Conservation (phyloP, 805 yeast species). For the Lachancea quebecensis region DNA sequence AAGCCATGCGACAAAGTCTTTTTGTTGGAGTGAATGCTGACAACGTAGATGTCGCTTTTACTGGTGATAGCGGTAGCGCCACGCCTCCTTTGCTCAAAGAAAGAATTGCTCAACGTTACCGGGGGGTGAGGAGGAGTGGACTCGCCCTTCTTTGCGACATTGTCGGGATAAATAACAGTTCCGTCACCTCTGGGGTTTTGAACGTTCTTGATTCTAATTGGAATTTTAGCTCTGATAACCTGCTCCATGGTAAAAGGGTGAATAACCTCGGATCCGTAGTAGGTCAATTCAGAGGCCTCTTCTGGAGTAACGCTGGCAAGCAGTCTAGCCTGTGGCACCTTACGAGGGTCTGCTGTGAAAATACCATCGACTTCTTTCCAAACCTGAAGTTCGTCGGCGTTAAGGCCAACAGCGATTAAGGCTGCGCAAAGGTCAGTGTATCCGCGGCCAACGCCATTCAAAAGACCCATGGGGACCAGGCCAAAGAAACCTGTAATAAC, state of each 20-base stretch:
- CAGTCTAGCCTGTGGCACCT: slow-evolving; percentile 82
- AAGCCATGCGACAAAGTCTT: slow-evolving; percentile 92
- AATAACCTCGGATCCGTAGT: slow-evolving; percentile 95
- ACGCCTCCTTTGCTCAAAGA: slow-evolving; percentile 43
- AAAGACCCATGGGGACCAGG: slow-evolving; percentile 87
- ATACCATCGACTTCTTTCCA: slow-evolving; percentile 99
- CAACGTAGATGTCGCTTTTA: slow-evolving; percentile 83
- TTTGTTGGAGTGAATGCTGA: slow-evolving; percentile 90
- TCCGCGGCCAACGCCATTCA: slow-evolving; percentile 93
- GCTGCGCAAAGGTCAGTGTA: slow-evolving; percentile 98
- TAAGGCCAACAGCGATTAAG: slow-evolving; percentile 83
- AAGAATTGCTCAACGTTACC: slow-evolving; percentile 45
- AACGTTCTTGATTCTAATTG: slow-evolving; percentile 93
- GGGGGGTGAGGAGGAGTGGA: slow-evolving; percentile 95
- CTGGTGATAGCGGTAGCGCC: slow-evolving; percentile 96
- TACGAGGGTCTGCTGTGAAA: slow-evolving; percentile 96
- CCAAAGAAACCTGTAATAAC: slow-evolving; percentile 97
- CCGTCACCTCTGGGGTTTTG: slow-evolving; percentile 91
- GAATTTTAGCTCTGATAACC: slow-evolving; percentile 91
- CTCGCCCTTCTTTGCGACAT: slow-evolving; percentile 77
- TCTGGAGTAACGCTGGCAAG: slow-evolving; percentile 90
- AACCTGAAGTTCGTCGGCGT: slow-evolving; percentile 90
- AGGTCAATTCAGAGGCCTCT: slow-evolving; percentile 96
- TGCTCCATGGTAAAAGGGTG: slow-evolving; percentile 99
- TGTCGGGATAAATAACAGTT: slow-evolving; percentile 90